phyloP scores from a whole-genome alignment of 2,329 filamentous ascomycete species.

The Tolypocladium capitatum region DNA sequence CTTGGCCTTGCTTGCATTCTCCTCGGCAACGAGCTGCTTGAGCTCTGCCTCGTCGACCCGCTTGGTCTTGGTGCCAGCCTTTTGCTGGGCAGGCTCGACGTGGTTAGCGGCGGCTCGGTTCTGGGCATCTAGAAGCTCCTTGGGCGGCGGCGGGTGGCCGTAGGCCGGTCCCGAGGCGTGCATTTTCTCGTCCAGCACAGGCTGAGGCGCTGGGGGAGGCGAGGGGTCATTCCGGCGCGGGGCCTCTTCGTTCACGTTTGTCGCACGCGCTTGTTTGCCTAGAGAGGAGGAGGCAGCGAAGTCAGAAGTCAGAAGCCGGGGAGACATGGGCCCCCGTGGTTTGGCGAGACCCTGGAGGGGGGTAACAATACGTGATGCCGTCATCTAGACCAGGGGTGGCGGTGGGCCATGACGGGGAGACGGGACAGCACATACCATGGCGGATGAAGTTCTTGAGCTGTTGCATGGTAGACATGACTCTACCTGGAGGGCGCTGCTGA shows the following conservation, averaged over 20 bases:
- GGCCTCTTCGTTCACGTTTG: constrained; percentile 36
- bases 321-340: not conserved
- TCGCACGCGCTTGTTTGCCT: constrained; percentile 78
- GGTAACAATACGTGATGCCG: constrained; percentile 1
- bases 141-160: constrained; percentile 20
- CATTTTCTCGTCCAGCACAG: constrained; percentile 40
- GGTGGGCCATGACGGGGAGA: not conserved
- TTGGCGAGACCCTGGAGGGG: not conserved
- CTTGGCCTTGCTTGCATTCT: constrained; percentile 73
- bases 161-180: constrained; percentile 29
- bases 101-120: constrained; percentile 54
- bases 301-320: constrained; percentile 1
- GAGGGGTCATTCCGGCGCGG: constrained; percentile 39
- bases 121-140: constrained; percentile 42
- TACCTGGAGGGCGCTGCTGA: constrained; percentile 6
- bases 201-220: constrained; percentile 37
- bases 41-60: constrained; percentile 53
- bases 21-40: constrained; percentile 79
- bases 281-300: not conserved
- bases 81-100: constrained; percentile 47
- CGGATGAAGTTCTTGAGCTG: constrained; percentile 97
- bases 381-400: constrained; percentile 1
- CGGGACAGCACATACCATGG: constrained; percentile 45
- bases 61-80: constrained; percentile 15
- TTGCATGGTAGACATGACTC: constrained; percentile 62